These are phyloP conservation scores for Candida sanyiensis DNA, from an alignment of 805 yeast genomes.

Conservation along the genomic window DNA sequence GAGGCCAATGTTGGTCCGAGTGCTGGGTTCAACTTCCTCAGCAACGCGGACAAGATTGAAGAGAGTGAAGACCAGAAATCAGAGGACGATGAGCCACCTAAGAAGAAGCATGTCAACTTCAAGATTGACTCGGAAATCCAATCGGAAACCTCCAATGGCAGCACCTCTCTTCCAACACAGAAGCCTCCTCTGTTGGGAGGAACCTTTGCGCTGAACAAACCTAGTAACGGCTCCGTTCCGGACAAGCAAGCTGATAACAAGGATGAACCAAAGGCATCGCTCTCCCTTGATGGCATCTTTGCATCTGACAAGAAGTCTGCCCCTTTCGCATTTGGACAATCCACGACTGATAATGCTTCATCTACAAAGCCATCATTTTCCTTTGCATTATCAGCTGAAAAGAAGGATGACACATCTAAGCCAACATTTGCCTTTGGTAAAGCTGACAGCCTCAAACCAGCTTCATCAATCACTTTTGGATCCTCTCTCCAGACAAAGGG, in stretches of 20 bases:
- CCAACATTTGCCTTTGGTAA: slow-evolving; percentile 19
- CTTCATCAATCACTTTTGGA: slow-evolving; percentile 13
- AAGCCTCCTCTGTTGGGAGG: no score
- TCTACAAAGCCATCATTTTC: slow-evolving; percentile 7
- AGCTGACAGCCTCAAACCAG: background rate
- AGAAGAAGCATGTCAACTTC: slow-evolving; percentile 1
- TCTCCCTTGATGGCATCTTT: no score
- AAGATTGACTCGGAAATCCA: background rate
- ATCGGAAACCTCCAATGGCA: slow-evolving; percentile 1
- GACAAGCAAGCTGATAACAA: no score
- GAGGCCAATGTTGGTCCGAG: slow-evolving; percentile 21
- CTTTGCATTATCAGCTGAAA: slow-evolving; percentile 9
- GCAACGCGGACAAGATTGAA: slow-evolving; percentile 9
- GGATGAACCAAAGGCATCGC: background rate
- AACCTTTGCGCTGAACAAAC: no score
- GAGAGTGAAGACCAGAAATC: background rate
- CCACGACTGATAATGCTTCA: background rate
- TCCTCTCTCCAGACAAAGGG: slow-evolving; percentile 1
- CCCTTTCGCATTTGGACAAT: background rate
- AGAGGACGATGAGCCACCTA: slow-evolving; percentile 4
- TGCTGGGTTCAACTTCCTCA: slow-evolving; percentile 27
- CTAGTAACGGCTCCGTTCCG: no score
- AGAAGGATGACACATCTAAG: slow-evolving; percentile 12
- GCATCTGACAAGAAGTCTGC: background rate
- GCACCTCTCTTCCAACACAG: background rate